These are phyloP conservation scores for Lodderomyces beijingensis DNA, from an alignment of 1,139 yeast species.

Conservation along the genomic window DNA sequence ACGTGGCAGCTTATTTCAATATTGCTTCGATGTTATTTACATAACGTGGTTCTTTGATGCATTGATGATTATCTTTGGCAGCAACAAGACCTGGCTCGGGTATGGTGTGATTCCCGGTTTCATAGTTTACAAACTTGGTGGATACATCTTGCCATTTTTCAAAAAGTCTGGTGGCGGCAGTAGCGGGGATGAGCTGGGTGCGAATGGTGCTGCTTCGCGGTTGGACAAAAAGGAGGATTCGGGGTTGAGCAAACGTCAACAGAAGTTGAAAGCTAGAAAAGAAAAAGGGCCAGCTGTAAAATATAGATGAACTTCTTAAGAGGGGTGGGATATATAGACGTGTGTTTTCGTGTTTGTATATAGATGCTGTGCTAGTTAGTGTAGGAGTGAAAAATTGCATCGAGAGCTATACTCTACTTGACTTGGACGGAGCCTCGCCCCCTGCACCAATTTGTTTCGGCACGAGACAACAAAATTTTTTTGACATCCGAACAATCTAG, in stretches of 20 bases:
- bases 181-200: not conserved
- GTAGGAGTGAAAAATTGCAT: too few species aligned
- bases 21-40: conserved; percentile 71
- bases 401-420: too few species aligned
- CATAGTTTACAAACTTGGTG: conserved; percentile 50
- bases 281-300: conserved; percentile 31
- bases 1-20: conserved; percentile 63
- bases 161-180: conserved; percentile 9
- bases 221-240: conserved; percentile 3
- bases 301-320: conserved; percentile 23
- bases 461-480: too few species aligned
- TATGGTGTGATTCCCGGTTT: conserved; percentile 45
- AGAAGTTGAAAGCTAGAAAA: conserved; percentile 43
- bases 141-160: conserved; percentile 20
- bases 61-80: conserved; percentile 51
- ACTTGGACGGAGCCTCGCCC: too few species aligned
- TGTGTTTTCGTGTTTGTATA: too few species aligned
- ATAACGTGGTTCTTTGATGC: conserved; percentile 61
- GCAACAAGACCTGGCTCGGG: conserved; percentile 60
- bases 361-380: too few species aligned
- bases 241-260: conserved; percentile 44
- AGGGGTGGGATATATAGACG: too few species aligned
- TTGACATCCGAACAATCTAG: too few species aligned
- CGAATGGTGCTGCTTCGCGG: not conserved
- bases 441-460: too few species aligned